Conservation (phyloP, 345 rosid species). For the Euclidium syriacum region DNA sequence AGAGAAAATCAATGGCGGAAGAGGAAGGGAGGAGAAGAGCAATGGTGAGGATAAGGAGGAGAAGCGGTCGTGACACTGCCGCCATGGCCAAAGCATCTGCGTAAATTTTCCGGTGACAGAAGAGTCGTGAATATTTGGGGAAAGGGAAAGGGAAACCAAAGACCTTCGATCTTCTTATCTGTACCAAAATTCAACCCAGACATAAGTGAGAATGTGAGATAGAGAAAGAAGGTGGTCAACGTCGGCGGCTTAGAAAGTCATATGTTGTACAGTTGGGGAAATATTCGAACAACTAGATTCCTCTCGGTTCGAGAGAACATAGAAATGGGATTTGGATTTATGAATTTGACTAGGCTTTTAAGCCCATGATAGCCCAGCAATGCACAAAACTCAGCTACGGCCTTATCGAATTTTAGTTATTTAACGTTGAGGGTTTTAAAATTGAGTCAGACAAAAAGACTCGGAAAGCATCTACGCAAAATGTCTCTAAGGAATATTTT, state of each 20-base stretch:
- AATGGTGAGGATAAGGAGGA: conserved; percentile 4
- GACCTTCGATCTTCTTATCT: conserved; percentile 1
- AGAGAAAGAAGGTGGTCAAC: no score
- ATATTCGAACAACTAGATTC: no score
- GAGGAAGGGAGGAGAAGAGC: conserved; percentile 16
- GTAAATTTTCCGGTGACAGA: conserved; percentile 4
- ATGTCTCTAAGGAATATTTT: no score
- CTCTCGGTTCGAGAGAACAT: neutral
- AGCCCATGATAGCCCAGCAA: neutral
- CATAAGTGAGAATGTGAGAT: neutral
- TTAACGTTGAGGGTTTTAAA: neutral
- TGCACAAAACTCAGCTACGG: neutral
- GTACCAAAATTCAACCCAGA: neutral
- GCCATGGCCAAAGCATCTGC: conserved; percentile 9
- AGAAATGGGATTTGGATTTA: neutral
- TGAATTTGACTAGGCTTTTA: neutral
- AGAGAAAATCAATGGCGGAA: conserved; percentile 52
- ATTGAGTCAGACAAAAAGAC: conserved; percentile 4
- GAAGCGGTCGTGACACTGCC: conserved; percentile 1
- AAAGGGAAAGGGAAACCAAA: neutral
- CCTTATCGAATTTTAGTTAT: neutral
- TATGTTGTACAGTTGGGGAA: no score
- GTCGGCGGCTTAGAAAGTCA: no score
- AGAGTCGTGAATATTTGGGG: neutral
- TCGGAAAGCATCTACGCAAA: conserved; percentile 13